Evolutionary conservation across 2,329 filamentous ascomycete species (phyloP).

Genomic region (Colletotrichum tofieldiae): DNA sequence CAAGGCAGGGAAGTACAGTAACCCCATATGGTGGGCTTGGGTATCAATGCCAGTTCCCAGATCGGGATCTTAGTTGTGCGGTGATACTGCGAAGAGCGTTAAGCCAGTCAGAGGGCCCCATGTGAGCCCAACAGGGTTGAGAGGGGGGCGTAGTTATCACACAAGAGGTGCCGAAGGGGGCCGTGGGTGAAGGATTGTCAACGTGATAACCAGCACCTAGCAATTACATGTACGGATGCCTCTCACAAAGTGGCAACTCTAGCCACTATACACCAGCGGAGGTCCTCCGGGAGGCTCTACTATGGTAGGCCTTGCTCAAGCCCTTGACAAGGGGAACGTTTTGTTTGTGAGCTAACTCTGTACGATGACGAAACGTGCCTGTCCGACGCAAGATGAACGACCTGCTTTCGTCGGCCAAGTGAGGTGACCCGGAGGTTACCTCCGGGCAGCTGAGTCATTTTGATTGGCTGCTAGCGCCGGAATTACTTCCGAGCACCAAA

Average conservation of each 20-base stretch:
- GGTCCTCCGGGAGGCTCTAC: background rate
- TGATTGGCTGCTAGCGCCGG: background rate
- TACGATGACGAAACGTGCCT: conserved; percentile 26
- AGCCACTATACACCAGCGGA: background rate
- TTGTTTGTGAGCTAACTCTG: conserved; percentile 12
- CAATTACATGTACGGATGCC: no score
- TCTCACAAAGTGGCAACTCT: no score
- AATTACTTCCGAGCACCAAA: background rate
- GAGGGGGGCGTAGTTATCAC: background rate
- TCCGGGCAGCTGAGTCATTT: background rate
- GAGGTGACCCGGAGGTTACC: conserved; percentile 13
- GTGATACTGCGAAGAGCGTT: background rate
- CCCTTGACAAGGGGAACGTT: background rate
- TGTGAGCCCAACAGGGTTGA: background rate
- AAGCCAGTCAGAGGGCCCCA: conserved; percentile 3
- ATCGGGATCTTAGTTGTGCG: background rate
- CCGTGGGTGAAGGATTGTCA: background rate
- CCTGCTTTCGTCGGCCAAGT: conserved; percentile 36
- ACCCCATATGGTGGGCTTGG: background rate
- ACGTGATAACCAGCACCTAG: background rate
- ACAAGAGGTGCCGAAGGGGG: background rate
- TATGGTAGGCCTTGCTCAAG: background rate
- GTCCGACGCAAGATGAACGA: background rate
- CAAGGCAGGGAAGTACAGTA: background rate
- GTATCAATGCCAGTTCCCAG: conserved; percentile 2